phyloP scores from a whole-genome alignment of 1,284 basidiomycete species.

The Moesziomyces sp. region DNA sequence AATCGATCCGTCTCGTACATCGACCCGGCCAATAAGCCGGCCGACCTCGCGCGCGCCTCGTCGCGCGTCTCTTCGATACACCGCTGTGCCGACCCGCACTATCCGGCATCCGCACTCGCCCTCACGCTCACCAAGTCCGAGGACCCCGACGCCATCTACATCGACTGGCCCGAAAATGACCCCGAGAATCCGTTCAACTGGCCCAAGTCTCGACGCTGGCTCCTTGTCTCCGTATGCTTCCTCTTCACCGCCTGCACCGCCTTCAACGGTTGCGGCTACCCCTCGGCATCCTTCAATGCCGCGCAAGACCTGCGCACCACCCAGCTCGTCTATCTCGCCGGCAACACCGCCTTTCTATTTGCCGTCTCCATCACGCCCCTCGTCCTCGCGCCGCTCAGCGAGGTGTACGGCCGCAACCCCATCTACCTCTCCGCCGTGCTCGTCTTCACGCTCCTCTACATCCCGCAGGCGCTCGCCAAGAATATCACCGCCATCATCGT shows the following conservation, averaged over 20 bases:
- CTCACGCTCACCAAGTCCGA: constrained; percentile 47
- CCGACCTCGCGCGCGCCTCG: constrained; percentile 31
- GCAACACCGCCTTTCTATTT: constrained; percentile 48
- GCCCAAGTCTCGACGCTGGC: constrained; percentile 38
- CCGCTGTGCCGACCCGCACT: constrained; percentile 30
- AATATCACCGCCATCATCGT: constrained; percentile 61
- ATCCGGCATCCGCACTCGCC: constrained; percentile 36
- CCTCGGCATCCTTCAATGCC: constrained; percentile 26
- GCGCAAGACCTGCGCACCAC: constrained; percentile 27
- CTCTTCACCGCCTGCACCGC: constrained; percentile 56
- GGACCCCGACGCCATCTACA: constrained; percentile 45
- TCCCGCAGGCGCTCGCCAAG: constrained; percentile 61
- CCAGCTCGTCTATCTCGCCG: constrained; percentile 42
- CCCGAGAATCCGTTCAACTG: constrained; percentile 59
- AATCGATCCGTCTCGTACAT: constrained; percentile 28
- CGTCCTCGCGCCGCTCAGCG: constrained; percentile 53
- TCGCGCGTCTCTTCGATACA: constrained; percentile 45
- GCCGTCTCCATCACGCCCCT: constrained; percentile 54
- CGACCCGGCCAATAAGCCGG: constrained; percentile 26
- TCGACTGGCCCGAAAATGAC: constrained; percentile 51
- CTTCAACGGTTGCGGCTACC: constrained; percentile 54
- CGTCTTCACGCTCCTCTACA: constrained; percentile 51
- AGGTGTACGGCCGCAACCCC: constrained; percentile 50
- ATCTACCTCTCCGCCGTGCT: constrained; percentile 43
- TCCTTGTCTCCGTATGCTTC: constrained; percentile 40